Evolutionary conservation across 495 filamentous ascomycete genomes (phyloP).

Genomic region (Tetracladium marchalianum): DNA sequence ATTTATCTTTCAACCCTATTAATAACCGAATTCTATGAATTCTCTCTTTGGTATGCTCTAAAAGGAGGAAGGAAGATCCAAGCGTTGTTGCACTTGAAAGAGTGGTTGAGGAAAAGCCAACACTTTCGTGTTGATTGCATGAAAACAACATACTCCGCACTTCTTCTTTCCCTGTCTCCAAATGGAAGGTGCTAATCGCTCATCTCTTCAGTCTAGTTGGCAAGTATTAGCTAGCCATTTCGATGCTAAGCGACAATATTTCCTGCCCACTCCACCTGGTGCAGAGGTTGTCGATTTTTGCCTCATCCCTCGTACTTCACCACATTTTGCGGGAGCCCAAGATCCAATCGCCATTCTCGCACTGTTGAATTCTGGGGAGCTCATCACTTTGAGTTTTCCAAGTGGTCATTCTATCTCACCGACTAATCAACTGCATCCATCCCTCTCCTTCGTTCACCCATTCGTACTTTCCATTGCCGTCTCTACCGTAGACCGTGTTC

Average conservation of each 20-base stretch:
- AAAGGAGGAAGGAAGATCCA: too few relatives aligned
- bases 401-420: conserved; percentile 83
- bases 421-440: conserved; percentile 82
- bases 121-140: too few relatives aligned
- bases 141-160: too few relatives aligned
- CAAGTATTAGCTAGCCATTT: conserved; percentile 70
- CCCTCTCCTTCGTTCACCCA: conserved; percentile 75
- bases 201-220: conserved; percentile 50
- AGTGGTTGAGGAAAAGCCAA: too few relatives aligned
- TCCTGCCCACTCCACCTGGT: conserved; percentile 59
- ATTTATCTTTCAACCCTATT: too few relatives aligned
- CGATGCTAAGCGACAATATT: conserved; percentile 54
- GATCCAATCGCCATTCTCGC: conserved; percentile 81
- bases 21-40: too few relatives aligned
- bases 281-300: conserved; percentile 74
- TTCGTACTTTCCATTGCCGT: conserved; percentile 64
- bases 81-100: too few relatives aligned
- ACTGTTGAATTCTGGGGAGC: conserved; percentile 73
- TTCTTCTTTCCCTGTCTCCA: too few relatives aligned
- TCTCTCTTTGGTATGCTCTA: too few relatives aligned
- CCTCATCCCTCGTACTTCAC: conserved; percentile 67
- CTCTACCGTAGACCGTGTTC: conserved; percentile 57
- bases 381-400: conserved; percentile 83
- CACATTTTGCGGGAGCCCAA: conserved; percentile 77
- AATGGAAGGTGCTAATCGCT: too few relatives aligned